Conservation (phyloP, 192 early-diverging fungal genomes). For the Coemansia sp. region DNA sequence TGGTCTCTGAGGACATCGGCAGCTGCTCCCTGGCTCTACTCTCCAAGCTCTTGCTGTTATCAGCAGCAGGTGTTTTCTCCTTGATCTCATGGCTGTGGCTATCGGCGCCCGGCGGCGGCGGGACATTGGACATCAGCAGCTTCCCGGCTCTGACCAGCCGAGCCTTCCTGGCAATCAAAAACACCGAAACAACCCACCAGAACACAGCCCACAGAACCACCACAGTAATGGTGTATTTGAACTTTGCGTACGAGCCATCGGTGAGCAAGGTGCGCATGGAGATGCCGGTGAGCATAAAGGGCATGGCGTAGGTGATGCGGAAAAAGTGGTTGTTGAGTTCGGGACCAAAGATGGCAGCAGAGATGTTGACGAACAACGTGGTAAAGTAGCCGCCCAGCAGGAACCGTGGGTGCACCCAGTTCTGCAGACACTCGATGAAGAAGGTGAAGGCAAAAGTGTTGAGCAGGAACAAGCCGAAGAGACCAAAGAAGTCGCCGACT, state of each 20-base stretch:
- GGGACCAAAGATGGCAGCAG: slow-evolving; percentile 38
- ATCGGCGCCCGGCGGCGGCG: slow-evolving; percentile 16
- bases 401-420: slow-evolving; percentile 47
- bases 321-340: slow-evolving; percentile 53
- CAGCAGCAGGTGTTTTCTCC: neutral
- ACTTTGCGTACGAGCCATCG: slow-evolving; percentile 33
- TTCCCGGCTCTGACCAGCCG: slow-evolving; percentile 35
- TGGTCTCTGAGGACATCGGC: neutral
- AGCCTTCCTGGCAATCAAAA: slow-evolving; percentile 49
- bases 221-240: slow-evolving; percentile 26
- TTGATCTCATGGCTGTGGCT: neutral
- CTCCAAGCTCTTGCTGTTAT: neutral
- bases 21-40: neutral
- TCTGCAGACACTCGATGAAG: slow-evolving; percentile 50
- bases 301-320: slow-evolving; percentile 41
- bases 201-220: slow-evolving; percentile 27
- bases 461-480: slow-evolving; percentile 38
- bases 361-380: slow-evolving; percentile 43
- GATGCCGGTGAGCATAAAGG: slow-evolving; percentile 33
- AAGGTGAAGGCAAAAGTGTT: slow-evolving; percentile 46
- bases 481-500: slow-evolving; percentile 37
- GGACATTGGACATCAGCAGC: slow-evolving; percentile 40
- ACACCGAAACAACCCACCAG: slow-evolving; percentile 45
- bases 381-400: slow-evolving; percentile 42
- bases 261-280: slow-evolving; percentile 39